Conservation (phyloP, 176 grass and related monocot species). For the Tillandsia leiboldiana region DNA sequence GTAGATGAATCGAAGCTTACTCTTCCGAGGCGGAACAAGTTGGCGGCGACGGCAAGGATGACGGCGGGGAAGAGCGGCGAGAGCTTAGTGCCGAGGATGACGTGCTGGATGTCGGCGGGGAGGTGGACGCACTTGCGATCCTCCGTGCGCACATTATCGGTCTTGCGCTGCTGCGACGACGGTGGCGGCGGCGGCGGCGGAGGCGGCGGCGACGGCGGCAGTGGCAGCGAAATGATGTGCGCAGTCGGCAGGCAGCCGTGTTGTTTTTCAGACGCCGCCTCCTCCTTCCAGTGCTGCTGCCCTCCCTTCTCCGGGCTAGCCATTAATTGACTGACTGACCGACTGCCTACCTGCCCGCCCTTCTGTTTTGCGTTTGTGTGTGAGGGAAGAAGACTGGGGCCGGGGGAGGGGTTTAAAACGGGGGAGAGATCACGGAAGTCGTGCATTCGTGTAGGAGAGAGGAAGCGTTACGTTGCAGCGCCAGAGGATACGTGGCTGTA, state of each 20-base stretch:
- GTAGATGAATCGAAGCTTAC: conserved; percentile 12
- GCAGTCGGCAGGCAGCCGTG: background rate
- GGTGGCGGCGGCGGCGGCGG: background rate
- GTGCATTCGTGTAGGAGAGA: too few species aligned
- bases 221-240: conserved; percentile 5
- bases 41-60: conserved; percentile 39
- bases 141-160: too few species aligned
- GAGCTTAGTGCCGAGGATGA: conserved; percentile 46
- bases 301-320: background rate
- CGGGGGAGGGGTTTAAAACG: too few species aligned
- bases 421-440: too few species aligned
- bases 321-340: too few species aligned
- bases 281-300: background rate
- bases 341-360: too few species aligned
- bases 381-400: too few species aligned
- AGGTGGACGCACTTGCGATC: background rate
- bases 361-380: too few species aligned
- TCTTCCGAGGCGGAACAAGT: conserved; percentile 23
- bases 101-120: conserved; percentile 33
- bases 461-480: too few species aligned
- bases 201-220: too few species aligned
- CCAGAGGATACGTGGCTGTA: too few species aligned
- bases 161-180: background rate
- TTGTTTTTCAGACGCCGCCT: too few species aligned
- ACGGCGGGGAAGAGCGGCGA: conserved; percentile 54